Base-by-base conservation (phyloP, 768 basidiomycete genomes). In the Pisolithus albus region DNA sequence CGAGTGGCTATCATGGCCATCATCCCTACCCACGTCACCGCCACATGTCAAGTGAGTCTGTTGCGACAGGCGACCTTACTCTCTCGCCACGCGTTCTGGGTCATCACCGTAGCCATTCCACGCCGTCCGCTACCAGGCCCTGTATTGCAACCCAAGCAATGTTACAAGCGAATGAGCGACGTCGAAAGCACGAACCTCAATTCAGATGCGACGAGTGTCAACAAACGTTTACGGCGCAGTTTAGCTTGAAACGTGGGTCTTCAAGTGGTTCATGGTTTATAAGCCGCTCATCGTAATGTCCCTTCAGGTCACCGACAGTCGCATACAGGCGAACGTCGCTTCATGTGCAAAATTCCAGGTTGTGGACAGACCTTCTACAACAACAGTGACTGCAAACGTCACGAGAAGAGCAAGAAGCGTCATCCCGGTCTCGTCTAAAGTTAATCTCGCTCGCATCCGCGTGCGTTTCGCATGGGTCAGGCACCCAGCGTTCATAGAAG, bases 321-420 rank as follows among this genome's bases (percentile, higher is more conserved):
- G 0, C 66, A 67, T 38, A 59, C 55, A 15, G 66, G 66, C 15
- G 53, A 59, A 19, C 59, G 59, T 1, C 68, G 62, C 1, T 68
- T 58, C 53, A 19, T 1, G 1, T 67, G 66, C 58, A 4, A 34
- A 4, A 46, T 69, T 30, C 45, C 56, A 6, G 67, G 67, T 2
- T 67, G 66, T 50, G 5, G 0, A 0, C 66, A 67, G 37, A 56
- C 55, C 15, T 67, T 67, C 45, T 68, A 43, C 52, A 67, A 67
- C 50, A 65, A 54, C 39, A 69, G 66, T 10, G 66, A 67, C 18
- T 69, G 66, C 51, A 67, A 63, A 40, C 66, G 66, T 43, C 66
- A 67, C 9, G 66, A 67, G 53, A 67, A 54, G 50, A 69, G 68
- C 59, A 56, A 4, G 56, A 69, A 66, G 41, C 65, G 65, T 53